Evolutionary conservation across 2,329 filamentous ascomycete species (phyloP), one percentile per base, ranked within the genome.

Genomic region (Botrytis squamosa): DNA sequence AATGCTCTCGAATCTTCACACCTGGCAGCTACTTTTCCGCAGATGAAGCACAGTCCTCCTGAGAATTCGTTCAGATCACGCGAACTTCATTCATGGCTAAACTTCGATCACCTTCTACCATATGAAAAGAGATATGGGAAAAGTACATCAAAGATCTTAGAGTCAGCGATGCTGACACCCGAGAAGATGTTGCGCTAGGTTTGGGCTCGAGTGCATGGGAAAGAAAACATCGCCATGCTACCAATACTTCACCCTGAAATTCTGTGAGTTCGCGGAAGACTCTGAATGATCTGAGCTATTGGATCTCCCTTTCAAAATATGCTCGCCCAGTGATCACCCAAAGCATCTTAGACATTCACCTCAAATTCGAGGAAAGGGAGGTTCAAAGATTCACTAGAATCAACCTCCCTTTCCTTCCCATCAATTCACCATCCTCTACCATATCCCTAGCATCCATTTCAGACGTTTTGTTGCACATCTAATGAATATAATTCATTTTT

Each of bases 391-490:
- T 67, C 46, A 52, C 33, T 38, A 38, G 33, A 52, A 40, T n/a
- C 22, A 10, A 55, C 16, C 25, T 12, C 46, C 33, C 33, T 22
- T 67, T 36, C 16, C 44, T 49, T 20, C 22, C 25, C 16, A 29
- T 20, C 33, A 5, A 55, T 55, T 68, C 36, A 55, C 25, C 36
- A 55, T 36, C 6, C n/a, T 29, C 6, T 57, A n/a, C 25, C 36
- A 25, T 16, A 40, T 55, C 46, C 46, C 16, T 55, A 68, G 46
- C 25, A 55, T 40, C 36, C 25, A 10, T 44, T 40, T 40, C 9
- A 36, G 38, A 40, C 2, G 4, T 40, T 68, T 68, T 68, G 65
- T 55, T 55, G 65, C 65, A 55, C 5, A 20, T 68, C 65, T 68
- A 14, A 68, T 29, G 10, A 68, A 55, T 55, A 55, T 14, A 40